Base-by-base conservation (phyloP, 768 basidiomycete species). In the Panus rudis region DNA sequence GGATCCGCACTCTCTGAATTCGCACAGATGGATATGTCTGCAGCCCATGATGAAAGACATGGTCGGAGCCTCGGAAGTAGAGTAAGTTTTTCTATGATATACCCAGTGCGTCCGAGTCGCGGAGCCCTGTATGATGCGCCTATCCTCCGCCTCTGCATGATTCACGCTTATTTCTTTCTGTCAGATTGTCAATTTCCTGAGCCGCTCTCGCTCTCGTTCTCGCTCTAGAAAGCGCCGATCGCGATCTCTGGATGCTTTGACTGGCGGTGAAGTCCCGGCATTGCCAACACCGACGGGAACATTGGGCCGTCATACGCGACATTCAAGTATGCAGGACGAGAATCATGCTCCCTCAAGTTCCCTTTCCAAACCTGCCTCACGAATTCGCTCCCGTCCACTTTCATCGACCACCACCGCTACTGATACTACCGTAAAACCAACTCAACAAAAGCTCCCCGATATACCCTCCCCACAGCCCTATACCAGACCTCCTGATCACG, bases 401-500 rank as follows among this genome's bases (percentile, higher is more conserved):
- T 84, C 82, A 3, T 73, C 78, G 17, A 78, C 75, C 0, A 81
- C 81, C 0, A 75, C 75, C 14, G 72, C 75, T 1, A 81, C 81
- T 2, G 75, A 75, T 52, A 69, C 73, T 16, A 82, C 81, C 4
- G 66, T 78, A 42, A 76, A 73, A 5, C 78, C 79, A 6, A 46
- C 45, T 19, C 43, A n/a, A 11, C 51, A 32, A 43, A 41, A 49
- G 42, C 37, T 39, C 6, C 52, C 49, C 2, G 54, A 48, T n/a
- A 30, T 47, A 7, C 37, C 38, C 41, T 28, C 22, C 26, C 3
- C 42, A 34, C 22, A 26, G 25, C 13, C 20, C 37, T 25, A 32
- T 38, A 12, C 41, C 32, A 20, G n/a, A 16, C 33, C 7, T 35
- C 21, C 43, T 26, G 31, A 42, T 19, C 48, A 43, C 33, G 48